Evolutionary conservation across 176 grass and related monocot species (phyloP).

Genomic region (Olyra latifolia): DNA sequence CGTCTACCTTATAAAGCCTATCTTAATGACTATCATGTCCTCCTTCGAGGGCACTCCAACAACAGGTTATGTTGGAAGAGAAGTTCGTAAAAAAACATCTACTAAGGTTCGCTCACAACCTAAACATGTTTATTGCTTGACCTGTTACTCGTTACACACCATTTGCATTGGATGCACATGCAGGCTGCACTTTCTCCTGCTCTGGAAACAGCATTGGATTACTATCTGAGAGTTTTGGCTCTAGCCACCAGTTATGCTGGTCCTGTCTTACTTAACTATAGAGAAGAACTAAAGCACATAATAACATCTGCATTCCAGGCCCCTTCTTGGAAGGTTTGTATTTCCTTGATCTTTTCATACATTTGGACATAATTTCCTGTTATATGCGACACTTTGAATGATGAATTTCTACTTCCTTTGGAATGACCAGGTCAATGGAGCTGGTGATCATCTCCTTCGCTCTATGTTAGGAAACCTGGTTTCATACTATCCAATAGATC

Average conservation of each 20-base stretch:
- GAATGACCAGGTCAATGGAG: slow-evolving; percentile 77
- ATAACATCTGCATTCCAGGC: slow-evolving; percentile 81
- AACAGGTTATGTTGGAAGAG: slow-evolving; percentile 71
- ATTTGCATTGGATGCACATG: slow-evolving; percentile 22
- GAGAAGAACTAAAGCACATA: slow-evolving; percentile 71
- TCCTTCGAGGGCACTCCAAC: slow-evolving; percentile 72
- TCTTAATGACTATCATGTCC: slow-evolving; percentile 74
- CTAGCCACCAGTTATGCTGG: slow-evolving; percentile 85
- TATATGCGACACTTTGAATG: slow-evolving; percentile 18
- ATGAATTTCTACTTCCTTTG: slow-evolving; percentile 19
- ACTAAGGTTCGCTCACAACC: slow-evolving; percentile 66
- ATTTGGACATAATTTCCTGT: background rate
- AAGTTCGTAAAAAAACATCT: slow-evolving; percentile 39
- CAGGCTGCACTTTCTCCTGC: slow-evolving; percentile 92
- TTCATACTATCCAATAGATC: slow-evolving; percentile 77
- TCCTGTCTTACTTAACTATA: slow-evolving; percentile 62
- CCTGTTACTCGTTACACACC: slow-evolving; percentile 12
- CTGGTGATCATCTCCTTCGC: slow-evolving; percentile 88
- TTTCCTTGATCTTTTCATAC: slow-evolving; percentile 17
- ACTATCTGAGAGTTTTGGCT: slow-evolving; percentile 90
- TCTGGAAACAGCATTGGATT: slow-evolving; percentile 86
- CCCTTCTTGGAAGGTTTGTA: slow-evolving; percentile 90
- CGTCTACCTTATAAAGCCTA: slow-evolving; percentile 71
- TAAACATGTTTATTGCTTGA: slow-evolving; percentile 28
- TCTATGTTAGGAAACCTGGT: slow-evolving; percentile 82